A percentile compares a stretch with the other conserved stretches of the same genome.
These are phyloP conservation scores for Leishmania major DNA, from an alignment of 208 protist species.

Conservation along the genomic window DNA sequence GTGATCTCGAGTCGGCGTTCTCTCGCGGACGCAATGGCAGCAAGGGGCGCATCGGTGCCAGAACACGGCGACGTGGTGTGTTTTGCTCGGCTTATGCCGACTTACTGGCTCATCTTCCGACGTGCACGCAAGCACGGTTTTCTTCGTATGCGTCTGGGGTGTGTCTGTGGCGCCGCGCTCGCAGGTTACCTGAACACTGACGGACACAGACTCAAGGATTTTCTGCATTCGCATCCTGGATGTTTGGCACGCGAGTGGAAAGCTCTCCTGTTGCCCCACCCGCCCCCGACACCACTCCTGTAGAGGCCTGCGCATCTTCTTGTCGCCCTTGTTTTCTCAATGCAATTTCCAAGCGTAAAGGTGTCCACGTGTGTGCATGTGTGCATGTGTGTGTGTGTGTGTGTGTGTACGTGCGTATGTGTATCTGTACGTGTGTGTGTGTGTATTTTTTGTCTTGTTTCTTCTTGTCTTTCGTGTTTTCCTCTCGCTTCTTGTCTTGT, in stretches of 20 bases:
- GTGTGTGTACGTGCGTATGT: neutral
- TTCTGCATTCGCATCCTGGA: neutral
- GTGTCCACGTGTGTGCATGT: neutral
- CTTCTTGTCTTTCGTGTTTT: neutral
- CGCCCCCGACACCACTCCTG: neutral
- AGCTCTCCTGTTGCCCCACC: neutral
- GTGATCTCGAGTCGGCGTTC: neutral
- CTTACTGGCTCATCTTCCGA: neutral
- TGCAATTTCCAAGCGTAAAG: neutral
- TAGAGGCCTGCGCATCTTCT: neutral
- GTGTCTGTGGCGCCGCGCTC: neutral
- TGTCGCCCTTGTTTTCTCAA: neutral
- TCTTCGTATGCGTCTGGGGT: neutral
- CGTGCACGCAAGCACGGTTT: neutral
- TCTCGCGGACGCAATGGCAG: neutral
- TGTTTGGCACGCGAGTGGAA: neutral
- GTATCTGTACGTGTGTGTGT: neutral
- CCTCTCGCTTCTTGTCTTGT: neutral
- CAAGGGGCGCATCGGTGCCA: neutral
- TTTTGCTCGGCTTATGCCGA: neutral
- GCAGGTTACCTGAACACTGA: neutral
- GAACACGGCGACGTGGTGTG: neutral
- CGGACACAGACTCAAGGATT: neutral
- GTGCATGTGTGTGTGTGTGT: slow-evolving; percentile 5
- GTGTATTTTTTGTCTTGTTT: neutral